Percentiles rank a stretch among this genome's conserved stretches.
Conservation (phyloP, 2,329 filamentous ascomycete genomes). For the Hypoxylon sp. region DNA sequence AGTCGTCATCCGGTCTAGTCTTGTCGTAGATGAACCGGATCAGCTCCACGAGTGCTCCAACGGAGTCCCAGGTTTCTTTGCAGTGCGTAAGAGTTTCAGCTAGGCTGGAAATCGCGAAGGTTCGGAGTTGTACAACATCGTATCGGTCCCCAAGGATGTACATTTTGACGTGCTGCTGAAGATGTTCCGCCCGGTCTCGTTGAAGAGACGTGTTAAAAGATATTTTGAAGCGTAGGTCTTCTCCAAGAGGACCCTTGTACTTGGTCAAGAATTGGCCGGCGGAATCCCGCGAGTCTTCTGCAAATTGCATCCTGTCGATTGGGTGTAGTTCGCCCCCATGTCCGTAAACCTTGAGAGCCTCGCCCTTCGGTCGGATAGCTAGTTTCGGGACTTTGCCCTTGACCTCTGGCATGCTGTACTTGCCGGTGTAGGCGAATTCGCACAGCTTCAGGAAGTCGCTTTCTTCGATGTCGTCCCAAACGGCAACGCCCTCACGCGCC, state of each 20-base stretch:
- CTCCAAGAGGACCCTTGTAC: background rate
- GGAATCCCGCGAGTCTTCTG: no score
- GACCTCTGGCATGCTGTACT: background rate
- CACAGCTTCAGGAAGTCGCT: background rate
- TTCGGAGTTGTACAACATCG: background rate
- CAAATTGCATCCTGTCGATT: no score
- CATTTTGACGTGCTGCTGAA: slow-evolving; percentile 10
- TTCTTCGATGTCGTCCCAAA: slow-evolving; percentile 1
- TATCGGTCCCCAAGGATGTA: slow-evolving; percentile 6
- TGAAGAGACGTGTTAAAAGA: no score
- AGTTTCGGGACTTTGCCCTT: background rate
- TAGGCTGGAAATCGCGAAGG: background rate
- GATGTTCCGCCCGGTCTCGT: background rate
- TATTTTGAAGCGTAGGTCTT: no score
- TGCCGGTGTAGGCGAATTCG: slow-evolving; percentile 7
- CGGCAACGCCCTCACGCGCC: background rate
- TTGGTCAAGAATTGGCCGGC: background rate
- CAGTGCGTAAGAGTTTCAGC: background rate
- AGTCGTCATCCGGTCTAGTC: background rate
- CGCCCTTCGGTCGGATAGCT: background rate
- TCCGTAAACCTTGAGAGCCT: background rate
- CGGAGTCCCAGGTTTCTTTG: slow-evolving; percentile 1
- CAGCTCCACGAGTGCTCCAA: background rate
- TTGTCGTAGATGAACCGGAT: background rate
- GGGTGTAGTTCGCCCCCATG: no score